Evolutionary conservation across 164 flowering plant species (phyloP).

Genomic region (Magnolia officinalis): DNA sequence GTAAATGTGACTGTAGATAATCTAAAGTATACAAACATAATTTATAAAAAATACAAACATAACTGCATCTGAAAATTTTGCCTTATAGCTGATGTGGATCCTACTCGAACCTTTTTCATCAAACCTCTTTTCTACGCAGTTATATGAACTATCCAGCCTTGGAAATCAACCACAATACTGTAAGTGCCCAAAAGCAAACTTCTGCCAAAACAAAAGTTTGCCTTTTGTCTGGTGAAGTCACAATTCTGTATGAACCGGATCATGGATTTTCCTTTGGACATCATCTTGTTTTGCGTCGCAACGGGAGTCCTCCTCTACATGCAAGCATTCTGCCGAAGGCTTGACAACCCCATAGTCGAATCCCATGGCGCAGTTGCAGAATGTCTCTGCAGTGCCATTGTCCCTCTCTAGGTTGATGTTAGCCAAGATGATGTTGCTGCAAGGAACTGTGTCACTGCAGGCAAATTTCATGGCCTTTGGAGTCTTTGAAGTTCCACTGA

Average conservation of each 20-base stretch:
- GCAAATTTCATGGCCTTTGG: constrained; percentile 76
- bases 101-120: not conserved
- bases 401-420: constrained; percentile 59
- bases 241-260: constrained; percentile 40
- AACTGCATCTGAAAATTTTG: not conserved
- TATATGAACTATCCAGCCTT: not conserved
- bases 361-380: constrained; percentile 78
- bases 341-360: constrained; percentile 58
- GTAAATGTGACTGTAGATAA: not conserved
- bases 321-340: constrained; percentile 77
- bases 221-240: constrained; percentile 20
- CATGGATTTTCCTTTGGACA: constrained; percentile 1
- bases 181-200: not conserved
- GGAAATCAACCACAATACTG: not conserved
- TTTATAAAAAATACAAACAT: not conserved
- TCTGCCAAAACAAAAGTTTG: not conserved
- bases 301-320: not conserved
- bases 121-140: not conserved
- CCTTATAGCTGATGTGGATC: not conserved
- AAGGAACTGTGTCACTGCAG: constrained; percentile 92
- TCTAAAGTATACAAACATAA: not conserved
- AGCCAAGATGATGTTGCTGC: constrained; percentile 64
- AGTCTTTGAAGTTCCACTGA: constrained; percentile 78
- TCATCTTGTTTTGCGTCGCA: constrained; percentile 20
- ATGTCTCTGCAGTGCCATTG: constrained; percentile 69